Conservation (phyloP, 2,329 filamentous ascomycete genomes). For the Colletotrichum siamense region DNA sequence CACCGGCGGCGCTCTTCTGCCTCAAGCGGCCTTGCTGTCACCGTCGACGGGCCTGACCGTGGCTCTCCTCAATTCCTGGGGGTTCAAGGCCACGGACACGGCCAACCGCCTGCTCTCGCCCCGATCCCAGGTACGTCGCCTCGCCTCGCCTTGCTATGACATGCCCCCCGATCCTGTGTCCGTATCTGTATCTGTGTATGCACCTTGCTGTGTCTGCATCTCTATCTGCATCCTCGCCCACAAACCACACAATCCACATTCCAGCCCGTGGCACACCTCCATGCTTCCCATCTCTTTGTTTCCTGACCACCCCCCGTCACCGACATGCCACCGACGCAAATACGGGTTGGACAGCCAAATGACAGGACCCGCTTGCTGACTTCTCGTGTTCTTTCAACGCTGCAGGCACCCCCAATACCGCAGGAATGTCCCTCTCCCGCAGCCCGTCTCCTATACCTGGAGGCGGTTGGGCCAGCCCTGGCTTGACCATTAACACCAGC, state of each 20-base stretch:
- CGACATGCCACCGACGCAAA: slow-evolving; percentile 8
- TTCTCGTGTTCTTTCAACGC: slow-evolving; percentile 18
- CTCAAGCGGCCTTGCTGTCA: slow-evolving; percentile 35
- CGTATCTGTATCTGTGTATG: background rate
- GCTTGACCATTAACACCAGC: slow-evolving; percentile 72
- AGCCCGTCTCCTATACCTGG: slow-evolving; percentile 85
- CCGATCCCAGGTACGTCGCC: slow-evolving; percentile 60
- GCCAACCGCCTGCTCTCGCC: slow-evolving; percentile 49
- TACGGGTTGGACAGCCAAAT: slow-evolving; percentile 4
- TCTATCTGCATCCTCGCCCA: slow-evolving; percentile 5
- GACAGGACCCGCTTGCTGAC: slow-evolving; percentile 23
- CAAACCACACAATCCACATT: background rate
- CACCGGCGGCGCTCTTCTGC: slow-evolving; percentile 34
- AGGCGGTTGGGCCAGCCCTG: slow-evolving; percentile 89
- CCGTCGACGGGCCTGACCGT: slow-evolving; percentile 34
- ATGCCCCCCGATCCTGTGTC: background rate
- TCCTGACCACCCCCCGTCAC: background rate
- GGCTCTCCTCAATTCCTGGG: slow-evolving; percentile 40
- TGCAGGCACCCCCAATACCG: slow-evolving; percentile 59
- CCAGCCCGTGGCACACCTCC: background rate
- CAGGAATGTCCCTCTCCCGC: slow-evolving; percentile 82
- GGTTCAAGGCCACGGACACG: slow-evolving; percentile 44
- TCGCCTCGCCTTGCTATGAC: background rate
- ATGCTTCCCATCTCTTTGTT: background rate
- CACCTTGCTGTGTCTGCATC: background rate